Base-by-base conservation (phyloP, 805 yeast species). In the Candida vartiovaarae region DNA sequence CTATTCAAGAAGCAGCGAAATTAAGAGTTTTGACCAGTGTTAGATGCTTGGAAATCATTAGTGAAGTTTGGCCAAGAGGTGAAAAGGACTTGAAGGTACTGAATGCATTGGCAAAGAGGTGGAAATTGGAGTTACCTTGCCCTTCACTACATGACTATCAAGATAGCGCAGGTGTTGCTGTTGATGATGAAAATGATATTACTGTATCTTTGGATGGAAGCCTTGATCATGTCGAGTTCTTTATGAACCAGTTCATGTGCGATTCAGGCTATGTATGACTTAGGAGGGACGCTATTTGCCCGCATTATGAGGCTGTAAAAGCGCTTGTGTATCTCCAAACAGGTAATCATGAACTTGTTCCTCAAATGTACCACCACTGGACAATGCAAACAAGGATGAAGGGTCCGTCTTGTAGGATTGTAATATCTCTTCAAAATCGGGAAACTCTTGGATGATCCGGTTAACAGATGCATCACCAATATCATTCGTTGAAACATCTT, bases 61-160 rank as follows among this genome's bases (percentile, higher is more conserved):
- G 63, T 8, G 44, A 47, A 10, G 46, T 48, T 10, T 63, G 66
- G 67, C 52, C 52, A 39, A 44, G 64, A 24, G 64, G 64, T n/a
- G 20, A 40, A 10, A 60, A 61, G 29, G 66, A 64, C 36, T 44
- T 64, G 6, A 49, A 54, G 32, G 61, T 61, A 0, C 38, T 61
- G 15, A 31, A 42, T 10, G 45, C 55, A 8, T 43, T 63, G 20
- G 59, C 66, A 2, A 45, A 40, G 8, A 51, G 54, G 42, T 63
- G 68, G 67, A 39, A 46, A 4, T 26, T 53, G 6, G 34, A 40
- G 25, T 23, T 44, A 20, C 41, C 48, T 11, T 42, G 26, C 38
- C 36, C 20, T 15, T 15, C 20, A 15, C 20, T 15, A 15, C 20
- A 15, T 15, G 20, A 15, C 20, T 15, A 15, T 15, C 20, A 15